These are phyloP conservation scores for Allantophomopsis lycopodina DNA, from an alignment of 2,329 filamentous ascomycete species.

Conservation along the genomic window DNA sequence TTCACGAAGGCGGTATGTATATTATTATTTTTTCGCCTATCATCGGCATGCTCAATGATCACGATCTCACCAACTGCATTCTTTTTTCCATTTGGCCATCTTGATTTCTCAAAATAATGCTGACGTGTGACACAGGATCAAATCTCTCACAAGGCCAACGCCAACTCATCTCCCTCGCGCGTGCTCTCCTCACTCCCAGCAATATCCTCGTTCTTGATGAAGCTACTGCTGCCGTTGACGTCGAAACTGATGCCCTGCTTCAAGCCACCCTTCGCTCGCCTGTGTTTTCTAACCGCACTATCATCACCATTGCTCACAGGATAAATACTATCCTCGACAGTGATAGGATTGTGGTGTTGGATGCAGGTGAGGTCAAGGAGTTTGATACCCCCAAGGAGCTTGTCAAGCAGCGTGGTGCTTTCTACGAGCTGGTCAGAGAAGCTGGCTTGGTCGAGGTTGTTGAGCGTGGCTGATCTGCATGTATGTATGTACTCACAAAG, in stretches of 20 bases:
- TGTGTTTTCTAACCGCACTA: slow-evolving; percentile 78
- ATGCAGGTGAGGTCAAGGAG: slow-evolving; percentile 80
- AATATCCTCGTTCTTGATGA: slow-evolving; percentile 97
- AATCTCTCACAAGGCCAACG: slow-evolving; percentile 93
- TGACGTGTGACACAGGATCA: slow-evolving; percentile 39
- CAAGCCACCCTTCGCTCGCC: slow-evolving; percentile 49
- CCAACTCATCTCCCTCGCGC: slow-evolving; percentile 85
- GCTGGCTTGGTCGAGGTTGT: slow-evolving; percentile 48
- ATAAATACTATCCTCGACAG: slow-evolving; percentile 91
- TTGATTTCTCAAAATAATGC: not conserved
- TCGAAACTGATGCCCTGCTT: slow-evolving; percentile 54
- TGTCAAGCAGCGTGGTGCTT: slow-evolving; percentile 62
- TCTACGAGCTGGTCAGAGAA: slow-evolving; percentile 85
- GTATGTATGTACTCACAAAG: too few species aligned
- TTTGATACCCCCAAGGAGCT: slow-evolving; percentile 79
- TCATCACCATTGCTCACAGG: slow-evolving; percentile 95
- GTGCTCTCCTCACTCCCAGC: slow-evolving; percentile 85
- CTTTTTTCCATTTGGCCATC: not conserved
- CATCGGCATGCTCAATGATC: not conserved
- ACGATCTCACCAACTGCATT: too few species aligned
- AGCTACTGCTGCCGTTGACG: slow-evolving; percentile 68
- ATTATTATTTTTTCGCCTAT: not conserved
- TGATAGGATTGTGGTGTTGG: slow-evolving; percentile 86
- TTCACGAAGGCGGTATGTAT: slow-evolving; percentile 82
- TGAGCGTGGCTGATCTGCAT: slow-evolving; percentile 1